Percentiles rank a stretch among this genome's conserved stretches.
These are phyloP conservation scores for Kernera saxatilis DNA, from an alignment of 345 rosid genomes.

Conservation along the genomic window DNA sequence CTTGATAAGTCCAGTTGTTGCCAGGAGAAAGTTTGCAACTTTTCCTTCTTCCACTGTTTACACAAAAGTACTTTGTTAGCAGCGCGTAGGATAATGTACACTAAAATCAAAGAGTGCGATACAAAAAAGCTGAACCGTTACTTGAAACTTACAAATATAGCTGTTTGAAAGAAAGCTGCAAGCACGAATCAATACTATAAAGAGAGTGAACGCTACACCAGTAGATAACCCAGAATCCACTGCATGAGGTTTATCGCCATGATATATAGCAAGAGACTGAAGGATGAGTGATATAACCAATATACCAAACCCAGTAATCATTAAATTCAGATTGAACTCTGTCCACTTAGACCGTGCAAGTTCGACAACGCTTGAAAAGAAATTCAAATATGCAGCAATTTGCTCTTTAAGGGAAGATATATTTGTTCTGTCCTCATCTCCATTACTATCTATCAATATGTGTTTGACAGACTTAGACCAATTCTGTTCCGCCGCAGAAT, in stretches of 20 bases:
- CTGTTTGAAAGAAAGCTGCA: constrained; percentile 93
- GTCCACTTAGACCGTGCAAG: constrained; percentile 96
- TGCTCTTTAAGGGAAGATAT: constrained; percentile 41
- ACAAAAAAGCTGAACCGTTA: not conserved
- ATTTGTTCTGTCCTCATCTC: constrained; percentile 28
- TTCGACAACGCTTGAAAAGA: constrained; percentile 67
- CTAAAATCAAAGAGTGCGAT: not conserved
- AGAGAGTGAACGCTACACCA: constrained; percentile 39
- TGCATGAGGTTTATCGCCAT: constrained; percentile 29
- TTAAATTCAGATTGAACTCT: constrained; percentile 73
- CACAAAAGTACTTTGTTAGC: constrained; percentile 16
- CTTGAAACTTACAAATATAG: constrained; percentile 65
- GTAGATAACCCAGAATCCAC: constrained; percentile 40
- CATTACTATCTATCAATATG: constrained; percentile 22
- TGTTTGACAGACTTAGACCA: constrained; percentile 39
- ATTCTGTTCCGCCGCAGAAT: constrained; percentile 58
- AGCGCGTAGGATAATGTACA: not conserved
- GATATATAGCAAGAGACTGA: constrained; percentile 40
- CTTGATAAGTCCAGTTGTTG: constrained; percentile 67
- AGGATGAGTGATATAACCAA: constrained; percentile 53
- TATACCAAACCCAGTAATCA: constrained; percentile 67
- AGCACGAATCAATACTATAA: constrained; percentile 60
- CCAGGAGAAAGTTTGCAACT: constrained; percentile 84
- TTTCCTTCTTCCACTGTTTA: constrained; percentile 93
- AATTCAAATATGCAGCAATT: constrained; percentile 49